Evolutionary conservation across 2,329 filamentous ascomycete species (phyloP).

Genomic region (Mariannaea sp.): DNA sequence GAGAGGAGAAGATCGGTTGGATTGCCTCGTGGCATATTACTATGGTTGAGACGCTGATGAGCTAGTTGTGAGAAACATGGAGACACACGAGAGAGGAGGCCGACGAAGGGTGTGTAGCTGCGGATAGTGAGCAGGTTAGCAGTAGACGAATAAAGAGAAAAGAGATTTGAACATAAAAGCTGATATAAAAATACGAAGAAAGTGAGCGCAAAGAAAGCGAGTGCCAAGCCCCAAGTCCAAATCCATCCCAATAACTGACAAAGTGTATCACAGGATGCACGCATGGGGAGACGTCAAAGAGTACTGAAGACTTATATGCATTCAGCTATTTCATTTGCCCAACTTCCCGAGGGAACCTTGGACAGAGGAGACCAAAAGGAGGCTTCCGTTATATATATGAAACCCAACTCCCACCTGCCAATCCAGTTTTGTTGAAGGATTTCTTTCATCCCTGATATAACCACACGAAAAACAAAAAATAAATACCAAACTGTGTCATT

Average conservation of each 20-base stretch:
- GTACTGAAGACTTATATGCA: background rate
- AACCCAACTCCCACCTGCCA: slow-evolving; percentile 38
- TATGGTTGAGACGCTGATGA: background rate
- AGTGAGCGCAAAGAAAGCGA: too few relatives aligned
- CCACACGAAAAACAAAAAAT: slow-evolving; percentile 15
- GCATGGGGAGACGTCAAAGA: background rate
- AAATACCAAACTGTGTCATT: slow-evolving; percentile 36
- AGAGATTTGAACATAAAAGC: background rate
- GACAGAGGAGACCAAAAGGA: slow-evolving; percentile 27
- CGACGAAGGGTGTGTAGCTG: background rate
- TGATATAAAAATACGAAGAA: background rate
- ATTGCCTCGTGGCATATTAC: slow-evolving; percentile 4
- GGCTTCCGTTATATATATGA: slow-evolving; percentile 23
- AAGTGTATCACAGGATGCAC: background rate
- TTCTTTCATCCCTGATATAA: slow-evolving; percentile 24
- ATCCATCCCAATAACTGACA: background rate
- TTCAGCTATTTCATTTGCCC: slow-evolving; percentile 15
- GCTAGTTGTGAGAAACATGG: background rate
- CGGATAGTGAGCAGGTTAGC: slow-evolving; percentile 1
- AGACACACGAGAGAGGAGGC: background rate
- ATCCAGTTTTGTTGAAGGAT: slow-evolving; percentile 38
- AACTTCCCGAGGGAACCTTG: background rate
- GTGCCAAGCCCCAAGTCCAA: too few relatives aligned
- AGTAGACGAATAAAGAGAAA: slow-evolving; percentile 12
- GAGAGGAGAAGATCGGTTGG: slow-evolving; percentile 9